Conservation (phyloP, 176 grass and related monocot species). For the Pontederia paniculata region DNA sequence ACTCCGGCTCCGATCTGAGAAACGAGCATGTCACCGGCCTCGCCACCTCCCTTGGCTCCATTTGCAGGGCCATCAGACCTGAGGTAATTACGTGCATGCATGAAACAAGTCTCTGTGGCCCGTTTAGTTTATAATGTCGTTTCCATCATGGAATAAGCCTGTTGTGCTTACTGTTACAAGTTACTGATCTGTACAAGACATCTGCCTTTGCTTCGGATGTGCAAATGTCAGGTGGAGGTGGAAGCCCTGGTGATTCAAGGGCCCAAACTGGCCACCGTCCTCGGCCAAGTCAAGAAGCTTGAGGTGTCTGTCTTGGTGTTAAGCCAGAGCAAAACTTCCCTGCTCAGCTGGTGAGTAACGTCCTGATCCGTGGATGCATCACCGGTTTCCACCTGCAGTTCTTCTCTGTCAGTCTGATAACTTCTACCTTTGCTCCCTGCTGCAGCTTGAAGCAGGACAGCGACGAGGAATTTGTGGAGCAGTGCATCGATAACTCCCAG, state of each 20-base stretch:
- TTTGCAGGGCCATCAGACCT: constrained; percentile 75
- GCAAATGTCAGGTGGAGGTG: neutral
- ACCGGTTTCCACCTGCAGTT: neutral
- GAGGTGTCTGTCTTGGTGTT: constrained; percentile 17
- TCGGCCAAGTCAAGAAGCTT: constrained; percentile 19
- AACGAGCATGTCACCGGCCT: constrained; percentile 34
- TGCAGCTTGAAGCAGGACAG: constrained; percentile 50
- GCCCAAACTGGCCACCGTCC: constrained; percentile 14
- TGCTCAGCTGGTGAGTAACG: constrained; percentile 36
- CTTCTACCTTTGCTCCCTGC: constrained; percentile 26
- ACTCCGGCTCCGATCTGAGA: neutral
- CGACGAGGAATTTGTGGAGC: constrained; percentile 72
- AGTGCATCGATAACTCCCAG: constrained; percentile 75
- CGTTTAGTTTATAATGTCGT: neutral
- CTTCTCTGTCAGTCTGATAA: neutral
- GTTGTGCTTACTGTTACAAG: too few relatives aligned
- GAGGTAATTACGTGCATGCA: constrained; percentile 31
- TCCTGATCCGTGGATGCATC: neutral
- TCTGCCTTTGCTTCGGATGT: neutral
- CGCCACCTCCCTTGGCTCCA: constrained; percentile 67
- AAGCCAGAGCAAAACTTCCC: constrained; percentile 14
- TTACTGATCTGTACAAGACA: too few relatives aligned
- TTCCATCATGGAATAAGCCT: neutral
- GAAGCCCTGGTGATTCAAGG: constrained; percentile 20
- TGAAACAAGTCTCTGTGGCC: neutral